These are phyloP conservation scores for Artemisia annua DNA, from an alignment of 129 eudicot genomes.

Conservation along the genomic window DNA sequence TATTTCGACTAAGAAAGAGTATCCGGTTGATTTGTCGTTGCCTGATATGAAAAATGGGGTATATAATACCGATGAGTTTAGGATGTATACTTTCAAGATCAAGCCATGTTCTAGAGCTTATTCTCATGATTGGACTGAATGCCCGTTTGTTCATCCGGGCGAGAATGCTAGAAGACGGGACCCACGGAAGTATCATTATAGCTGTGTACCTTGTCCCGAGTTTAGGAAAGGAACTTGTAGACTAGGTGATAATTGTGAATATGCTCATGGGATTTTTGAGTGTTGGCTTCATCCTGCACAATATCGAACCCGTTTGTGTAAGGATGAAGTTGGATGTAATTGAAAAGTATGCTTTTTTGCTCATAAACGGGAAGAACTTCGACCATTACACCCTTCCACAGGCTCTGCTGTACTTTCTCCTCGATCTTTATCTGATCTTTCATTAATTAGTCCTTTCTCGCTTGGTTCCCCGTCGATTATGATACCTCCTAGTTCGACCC, in stretches of 20 bases:
- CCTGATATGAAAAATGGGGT: slow-evolving; percentile 79
- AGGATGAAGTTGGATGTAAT: slow-evolving; percentile 63
- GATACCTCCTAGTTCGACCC: slow-evolving; percentile 50
- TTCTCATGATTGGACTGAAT: slow-evolving; percentile 94
- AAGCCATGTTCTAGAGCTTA: slow-evolving; percentile 93
- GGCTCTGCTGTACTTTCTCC: slow-evolving; percentile 87
- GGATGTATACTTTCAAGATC: slow-evolving; percentile 82
- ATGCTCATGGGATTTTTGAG: slow-evolving; percentile 88
- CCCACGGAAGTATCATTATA: slow-evolving; percentile 75
- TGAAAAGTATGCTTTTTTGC: slow-evolving; percentile 87
- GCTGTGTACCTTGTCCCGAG: slow-evolving; percentile 88
- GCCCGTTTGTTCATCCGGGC: slow-evolving; percentile 91
- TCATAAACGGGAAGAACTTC: slow-evolving; percentile 76
- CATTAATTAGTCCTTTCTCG: slow-evolving; percentile 53
- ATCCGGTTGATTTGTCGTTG: slow-evolving; percentile 62
- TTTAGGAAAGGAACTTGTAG: slow-evolving; percentile 69
- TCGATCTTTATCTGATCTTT: slow-evolving; percentile 54
- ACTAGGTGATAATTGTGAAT: slow-evolving; percentile 80
- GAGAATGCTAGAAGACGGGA: slow-evolving; percentile 90
- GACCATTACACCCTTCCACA: slow-evolving; percentile 80
- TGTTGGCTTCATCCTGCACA: slow-evolving; percentile 96
- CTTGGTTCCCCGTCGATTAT: slow-evolving; percentile 55
- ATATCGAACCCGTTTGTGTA: slow-evolving; percentile 80
- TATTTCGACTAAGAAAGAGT: slow-evolving; percentile 53
- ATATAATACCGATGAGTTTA: slow-evolving; percentile 76